phyloP scores from a whole-genome alignment of 352 stramenopile genomes.

The Plasmopara muralis region DNA sequence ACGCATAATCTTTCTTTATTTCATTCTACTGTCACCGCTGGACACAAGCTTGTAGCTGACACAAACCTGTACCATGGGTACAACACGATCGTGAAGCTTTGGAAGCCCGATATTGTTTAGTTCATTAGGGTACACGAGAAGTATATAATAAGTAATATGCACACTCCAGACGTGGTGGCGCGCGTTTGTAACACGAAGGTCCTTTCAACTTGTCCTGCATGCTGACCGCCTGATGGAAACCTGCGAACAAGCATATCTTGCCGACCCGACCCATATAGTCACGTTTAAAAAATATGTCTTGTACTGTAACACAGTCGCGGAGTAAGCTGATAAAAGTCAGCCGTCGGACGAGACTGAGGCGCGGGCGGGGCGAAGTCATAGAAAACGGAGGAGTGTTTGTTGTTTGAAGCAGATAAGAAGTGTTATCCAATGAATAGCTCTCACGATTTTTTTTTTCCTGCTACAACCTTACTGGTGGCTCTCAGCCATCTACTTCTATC shows the following conservation, averaged over 20 bases:
- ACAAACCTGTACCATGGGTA: constrained; percentile 53
- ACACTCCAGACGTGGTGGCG: constrained; percentile 52
- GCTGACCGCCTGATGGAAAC: constrained; percentile 62
- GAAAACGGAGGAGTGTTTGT: too few relatives aligned
- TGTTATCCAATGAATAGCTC: too few relatives aligned
- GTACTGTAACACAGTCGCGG: constrained; percentile 61
- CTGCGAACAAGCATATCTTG: constrained; percentile 68
- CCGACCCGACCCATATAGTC: constrained; percentile 63
- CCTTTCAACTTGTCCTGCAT: constrained; percentile 54
- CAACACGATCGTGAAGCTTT: constrained; percentile 36
- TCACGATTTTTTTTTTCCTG: too few relatives aligned
- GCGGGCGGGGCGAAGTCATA: constrained; percentile 23
- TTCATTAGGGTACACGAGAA: constrained; percentile 54
- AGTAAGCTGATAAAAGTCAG: constrained; percentile 51
- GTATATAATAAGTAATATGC: constrained; percentile 43
- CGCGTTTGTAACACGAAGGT: constrained; percentile 40
- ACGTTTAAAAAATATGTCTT: constrained; percentile 82
- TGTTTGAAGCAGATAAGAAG: too few relatives aligned
- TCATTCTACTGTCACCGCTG: constrained; percentile 70
- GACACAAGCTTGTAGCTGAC: constrained; percentile 60
- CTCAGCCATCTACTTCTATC: too few relatives aligned
- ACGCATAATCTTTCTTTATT: constrained; percentile 36
- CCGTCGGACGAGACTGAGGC: constrained; percentile 1
- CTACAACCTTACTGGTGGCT: too few relatives aligned
- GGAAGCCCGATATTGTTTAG: constrained; percentile 42